These are phyloP conservation scores for Nicotiana otophora DNA, from an alignment of 257 asterid genomes.

Conservation along the genomic window DNA sequence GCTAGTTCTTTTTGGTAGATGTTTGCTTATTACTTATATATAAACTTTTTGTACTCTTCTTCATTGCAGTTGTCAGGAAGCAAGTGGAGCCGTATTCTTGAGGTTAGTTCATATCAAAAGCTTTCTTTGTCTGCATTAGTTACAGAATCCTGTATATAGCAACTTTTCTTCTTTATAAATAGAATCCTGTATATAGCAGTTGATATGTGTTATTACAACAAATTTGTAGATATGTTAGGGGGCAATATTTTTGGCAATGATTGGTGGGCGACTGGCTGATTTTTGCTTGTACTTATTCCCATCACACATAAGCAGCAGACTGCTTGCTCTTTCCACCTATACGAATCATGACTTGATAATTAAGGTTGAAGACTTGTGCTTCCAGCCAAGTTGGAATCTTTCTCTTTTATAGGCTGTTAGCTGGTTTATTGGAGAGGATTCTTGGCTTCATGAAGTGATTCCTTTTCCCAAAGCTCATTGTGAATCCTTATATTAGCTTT, in stretches of 20 bases:
- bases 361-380: conserved; percentile 29
- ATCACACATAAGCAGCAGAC: conserved; percentile 23
- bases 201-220: background rate
- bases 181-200: too few relatives aligned
- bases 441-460: conserved; percentile 4
- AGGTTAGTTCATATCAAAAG: conserved; percentile 49
- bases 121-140: background rate
- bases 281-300: conserved; percentile 17
- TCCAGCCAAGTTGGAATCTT: conserved; percentile 27
- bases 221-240: background rate
- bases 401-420: conserved; percentile 24
- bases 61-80: conserved; percentile 72
- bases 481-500: conserved; percentile 4
- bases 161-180: background rate
- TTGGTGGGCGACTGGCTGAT: conserved; percentile 20
- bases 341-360: conserved; percentile 31
- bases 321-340: conserved; percentile 18
- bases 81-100: conserved; percentile 80
- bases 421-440: conserved; percentile 19
- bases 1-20: background rate
- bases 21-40: background rate
- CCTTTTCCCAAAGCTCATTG: background rate
- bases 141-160: background rate
- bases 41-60: background rate
- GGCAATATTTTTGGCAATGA: conserved; percentile 18